Percentiles rank a stretch among this genome's conserved stretches.
Conservation (phyloP, 108 stramenopile species). For the Licmophora abbreviata region DNA sequence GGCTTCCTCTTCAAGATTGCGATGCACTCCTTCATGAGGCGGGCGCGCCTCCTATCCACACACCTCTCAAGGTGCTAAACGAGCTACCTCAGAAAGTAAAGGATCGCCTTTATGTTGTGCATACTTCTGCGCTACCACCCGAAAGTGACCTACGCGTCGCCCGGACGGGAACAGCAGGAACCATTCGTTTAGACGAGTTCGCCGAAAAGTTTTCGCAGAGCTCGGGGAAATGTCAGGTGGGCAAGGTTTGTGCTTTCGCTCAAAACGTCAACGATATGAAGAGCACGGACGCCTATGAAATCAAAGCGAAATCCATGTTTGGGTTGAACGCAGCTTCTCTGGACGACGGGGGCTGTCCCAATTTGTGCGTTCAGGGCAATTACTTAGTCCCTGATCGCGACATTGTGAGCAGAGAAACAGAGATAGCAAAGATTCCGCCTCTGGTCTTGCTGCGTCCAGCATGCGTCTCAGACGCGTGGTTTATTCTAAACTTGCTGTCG, state of each 20-base stretch:
- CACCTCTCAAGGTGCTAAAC: constrained; percentile 73
- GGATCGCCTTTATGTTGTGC: constrained; percentile 87
- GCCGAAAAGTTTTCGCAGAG: constrained; percentile 4
- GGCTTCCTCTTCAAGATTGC: constrained; percentile 79
- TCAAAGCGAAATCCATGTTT: not conserved
- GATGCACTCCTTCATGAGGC: constrained; percentile 89
- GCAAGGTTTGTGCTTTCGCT: no score
- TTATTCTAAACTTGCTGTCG: constrained; percentile 73
- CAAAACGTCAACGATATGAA: no score
- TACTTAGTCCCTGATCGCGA: not conserved
- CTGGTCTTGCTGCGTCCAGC: constrained; percentile 72
- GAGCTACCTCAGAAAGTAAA: constrained; percentile 70
- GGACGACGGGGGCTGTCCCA: not conserved
- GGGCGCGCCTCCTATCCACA: constrained; percentile 92
- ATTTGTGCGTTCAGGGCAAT: not conserved
- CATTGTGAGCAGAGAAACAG: not conserved
- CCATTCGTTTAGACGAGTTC: constrained; percentile 62
- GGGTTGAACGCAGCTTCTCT: not conserved
- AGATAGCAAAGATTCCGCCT: constrained; percentile 14
- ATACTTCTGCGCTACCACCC: constrained; percentile 68
- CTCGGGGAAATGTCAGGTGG: not conserved
- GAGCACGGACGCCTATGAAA: not conserved
- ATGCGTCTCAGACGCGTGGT: constrained; percentile 84
- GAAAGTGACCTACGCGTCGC: constrained; percentile 69
- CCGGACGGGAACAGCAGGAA: constrained; percentile 85